Evolutionary conservation across 495 filamentous ascomycete genomes (phyloP), one percentile per base, ranked within the genome.

Genomic region (Podospora sp.): DNA sequence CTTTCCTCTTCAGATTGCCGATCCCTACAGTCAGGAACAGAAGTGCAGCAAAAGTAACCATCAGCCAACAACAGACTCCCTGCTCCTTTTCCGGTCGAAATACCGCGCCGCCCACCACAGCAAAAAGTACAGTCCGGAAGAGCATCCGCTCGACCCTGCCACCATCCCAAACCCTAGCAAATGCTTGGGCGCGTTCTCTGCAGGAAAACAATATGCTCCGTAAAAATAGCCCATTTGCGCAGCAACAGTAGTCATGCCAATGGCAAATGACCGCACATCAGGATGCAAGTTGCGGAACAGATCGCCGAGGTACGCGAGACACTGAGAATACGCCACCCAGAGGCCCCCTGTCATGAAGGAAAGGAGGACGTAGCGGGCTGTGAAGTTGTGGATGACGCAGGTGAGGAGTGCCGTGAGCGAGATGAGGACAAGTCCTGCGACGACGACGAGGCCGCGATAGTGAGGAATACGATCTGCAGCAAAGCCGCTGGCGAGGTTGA

Each of bases 171-270:
- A 77, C 2, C 75, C 75, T 12, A 74, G 60, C 20, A 71, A 57
- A 61, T 75, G 75, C 24, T 65, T 66, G 1, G 75, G 75, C 18
- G 64, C 75, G 52, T 69, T 64, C 66, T 66, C 71, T 1, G 35
- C 52, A 16, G 77, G 77, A 65, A 73, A 79, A 6, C 77, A 66
- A 16, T 72, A 69, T 2, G 68, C 68, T 2, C 84, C 83, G 71
- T 86, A 87, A 1, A 87, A 82, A 53, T 81, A 79, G 2, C 81
- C 79, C 29, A 84, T 66, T 59, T 86, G 85, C 14, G 83, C 83
- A 40, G 84, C 71, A 0, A 79, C 79, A 68, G 83, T 84, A 4
- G 84, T 77, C 59, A 85, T 67, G 0, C 81, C 84, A 20, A 86
- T 63, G 36, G 74, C 72, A 12, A 85, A 77, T 58, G 79, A 84